Evolutionary conservation across 1,284 basidiomycete genomes (phyloP), one percentile per base, ranked within the genome.

Genomic region (Heliocybe sulcata): DNA sequence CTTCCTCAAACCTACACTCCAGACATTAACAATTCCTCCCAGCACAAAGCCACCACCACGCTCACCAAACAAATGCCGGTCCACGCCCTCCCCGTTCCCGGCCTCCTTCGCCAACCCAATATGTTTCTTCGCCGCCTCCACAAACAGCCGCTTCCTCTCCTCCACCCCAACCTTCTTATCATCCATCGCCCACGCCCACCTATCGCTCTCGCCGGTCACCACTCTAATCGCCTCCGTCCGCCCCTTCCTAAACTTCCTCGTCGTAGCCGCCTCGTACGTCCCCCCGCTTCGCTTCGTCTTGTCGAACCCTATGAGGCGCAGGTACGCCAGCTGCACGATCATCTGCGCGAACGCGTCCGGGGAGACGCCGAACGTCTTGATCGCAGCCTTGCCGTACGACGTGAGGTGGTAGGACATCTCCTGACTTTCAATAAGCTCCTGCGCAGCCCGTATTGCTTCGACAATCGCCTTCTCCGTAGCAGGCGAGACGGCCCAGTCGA

Each of bases 331-430:
- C 69, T 96, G 93, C 56, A 95, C 77, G 60, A 90, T 72, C 82
- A 95, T 87, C 73, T 96, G 94, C 27, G 88, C 83, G 92, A 92
- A 96, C n/a, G 88, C 89, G 65, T 96, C 94, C 1, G 93, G 93
- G 20, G 88, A 89, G 23, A 90, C 83, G 50, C 88, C 85, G 65
- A 90, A 92, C 53, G 77, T 72, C 76, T 96, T 96, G 74, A 96
- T 90, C n/a, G 83, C 82, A 33, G 80, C 80, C 71, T 95, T 95
- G 22, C 94, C 94, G 64, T 95, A 96, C 2, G 74, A 68, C 12
- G 91, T 94, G 55, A 81, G 76, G 58, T 83, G 67, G 66, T 87
- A 84, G 26, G 75, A 71, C 57, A 96, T 73, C 52, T 78, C 77
- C 65, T 94, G 92, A 23, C 79, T 77, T 35, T 79, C 75, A 54